Base-by-base conservation (phyloP, 1,284 basidiomycete genomes). In the Ustilago loliicola region DNA sequence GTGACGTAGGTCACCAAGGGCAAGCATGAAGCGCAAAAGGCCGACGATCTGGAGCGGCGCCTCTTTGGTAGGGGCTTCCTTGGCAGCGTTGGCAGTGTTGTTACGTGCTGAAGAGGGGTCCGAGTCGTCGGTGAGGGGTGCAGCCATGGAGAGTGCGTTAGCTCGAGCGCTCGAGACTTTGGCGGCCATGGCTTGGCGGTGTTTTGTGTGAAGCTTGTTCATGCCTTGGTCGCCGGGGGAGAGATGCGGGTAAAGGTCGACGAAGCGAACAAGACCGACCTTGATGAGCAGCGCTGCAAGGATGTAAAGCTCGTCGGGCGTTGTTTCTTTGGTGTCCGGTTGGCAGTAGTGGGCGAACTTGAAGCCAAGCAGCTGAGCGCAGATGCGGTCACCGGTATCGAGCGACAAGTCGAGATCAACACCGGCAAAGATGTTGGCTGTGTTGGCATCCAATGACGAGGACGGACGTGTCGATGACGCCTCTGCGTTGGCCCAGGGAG, bases 281-380 rank as follows among this genome's bases (percentile, higher is more conserved):
- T 94, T 92, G 77, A 99, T 92, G 50, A 99, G 89, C 8, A 99
- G 88, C 3, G 96, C 96, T 0, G 95, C 91, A 36, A 93, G 90
- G 53, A 95, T 89, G 81, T 93, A 93, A 19, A 99, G 88, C 68
- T 91, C 92, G 67, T 90, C 91, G 0, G 94, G 93, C 0, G 91
- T 90, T 80, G 48, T 87, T 75, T 87, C 86, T 86, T 89, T 58
- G 76, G 82, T 69, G 77, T 86, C 75, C 84, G 87, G 30, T 80
- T 84, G 74, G 87, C 94, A 92, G 87, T 96, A 98, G 86, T 93
- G 92, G 11, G 90, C 89, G 83, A 97, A 97, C 86, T 99, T 98
- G 90, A 98, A 98, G 23, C 96, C 96, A 15, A 99, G 88, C 1
- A 98, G 92, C 87, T 98, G 94, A 10, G 94, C 93, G 72, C 96